Conservation (phyloP, 1,139 yeast genomes). For the Hanseniaspora sp. region DNA sequence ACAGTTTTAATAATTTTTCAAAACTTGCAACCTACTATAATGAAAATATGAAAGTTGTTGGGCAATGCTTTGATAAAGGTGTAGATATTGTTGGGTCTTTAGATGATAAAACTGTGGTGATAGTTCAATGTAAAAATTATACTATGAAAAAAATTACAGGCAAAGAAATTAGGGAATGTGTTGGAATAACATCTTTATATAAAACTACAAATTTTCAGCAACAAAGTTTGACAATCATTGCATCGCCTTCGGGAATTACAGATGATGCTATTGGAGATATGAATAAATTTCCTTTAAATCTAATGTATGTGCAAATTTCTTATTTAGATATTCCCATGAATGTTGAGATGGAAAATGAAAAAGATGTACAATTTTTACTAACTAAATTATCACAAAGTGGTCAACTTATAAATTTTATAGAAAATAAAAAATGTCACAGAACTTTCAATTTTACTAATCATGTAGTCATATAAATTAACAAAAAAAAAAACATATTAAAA, state of each 20-base stretch:
- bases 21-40: conserved; percentile 16
- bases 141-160: conserved; percentile 41
- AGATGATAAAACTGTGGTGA: conserved; percentile 29
- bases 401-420: conserved; percentile 5
- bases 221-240: conserved; percentile 34
- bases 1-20: not conserved
- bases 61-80: conserved; percentile 68
- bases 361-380: not conserved
- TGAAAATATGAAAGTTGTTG: conserved; percentile 30
- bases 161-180: conserved; percentile 44
- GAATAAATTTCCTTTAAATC: conserved; percentile 44
- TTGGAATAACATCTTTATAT: conserved; percentile 39
- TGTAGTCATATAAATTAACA: not conserved
- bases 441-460: conserved; percentile 5
- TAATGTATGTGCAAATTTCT: conserved; percentile 41
- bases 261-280: conserved; percentile 47
- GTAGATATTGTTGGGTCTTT: conserved; percentile 43
- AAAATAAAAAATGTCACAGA: conserved; percentile 6
- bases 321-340: conserved; percentile 24
- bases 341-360: not conserved
- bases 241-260: conserved; percentile 50
- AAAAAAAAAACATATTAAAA: not conserved
- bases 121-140: conserved; percentile 48
- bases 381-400: conserved; percentile 23
- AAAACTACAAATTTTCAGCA: conserved; percentile 36